phyloP scores from a whole-genome alignment of 192 early-diverging fungal species.

The Lobosporangium transversale region DNA sequence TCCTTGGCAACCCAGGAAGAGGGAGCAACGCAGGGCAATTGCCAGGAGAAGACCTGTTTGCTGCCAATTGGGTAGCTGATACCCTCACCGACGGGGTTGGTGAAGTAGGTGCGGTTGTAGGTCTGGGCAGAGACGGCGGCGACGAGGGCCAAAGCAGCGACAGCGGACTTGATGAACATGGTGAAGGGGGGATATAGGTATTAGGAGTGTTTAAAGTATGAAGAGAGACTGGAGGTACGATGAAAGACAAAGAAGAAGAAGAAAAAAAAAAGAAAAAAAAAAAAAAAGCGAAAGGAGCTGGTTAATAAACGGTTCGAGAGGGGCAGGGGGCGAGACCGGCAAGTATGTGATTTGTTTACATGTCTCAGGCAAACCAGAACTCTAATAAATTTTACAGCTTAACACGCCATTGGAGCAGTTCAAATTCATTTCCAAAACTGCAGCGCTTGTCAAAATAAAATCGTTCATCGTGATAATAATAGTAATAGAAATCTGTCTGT shows the following conservation, averaged over 20 bases:
- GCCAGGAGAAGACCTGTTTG: slow-evolving; percentile 36
- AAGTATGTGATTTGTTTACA: neutral
- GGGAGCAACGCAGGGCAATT: slow-evolving; percentile 21
- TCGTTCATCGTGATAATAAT: too few species aligned
- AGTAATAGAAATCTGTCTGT: too few species aligned
- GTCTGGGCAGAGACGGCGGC: slow-evolving; percentile 29
- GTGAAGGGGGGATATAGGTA: too few species aligned
- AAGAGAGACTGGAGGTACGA: neutral
- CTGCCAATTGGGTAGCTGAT: neutral
- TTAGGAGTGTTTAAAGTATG: too few species aligned
- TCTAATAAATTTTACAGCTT: too few species aligned
- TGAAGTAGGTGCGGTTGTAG: slow-evolving; percentile 36
- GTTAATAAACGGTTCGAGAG: neutral
- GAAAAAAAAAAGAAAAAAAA: slow-evolving; percentile 11
- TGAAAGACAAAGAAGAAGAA: slow-evolving; percentile 18
- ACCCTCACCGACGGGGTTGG: slow-evolving; percentile 17
- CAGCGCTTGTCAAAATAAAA: too few species aligned
- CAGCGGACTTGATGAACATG: slow-evolving; percentile 41
- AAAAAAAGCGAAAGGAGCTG: neutral
- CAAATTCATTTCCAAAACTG: too few species aligned
- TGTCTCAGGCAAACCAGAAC: neutral
- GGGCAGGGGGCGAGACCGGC: neutral
- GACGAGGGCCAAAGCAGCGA: slow-evolving; percentile 33
- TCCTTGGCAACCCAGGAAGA: neutral
- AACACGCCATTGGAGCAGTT: too few species aligned